phyloP scores from a whole-genome alignment of 805 yeast genomes.

The Zygosaccharomyces lentus region DNA sequence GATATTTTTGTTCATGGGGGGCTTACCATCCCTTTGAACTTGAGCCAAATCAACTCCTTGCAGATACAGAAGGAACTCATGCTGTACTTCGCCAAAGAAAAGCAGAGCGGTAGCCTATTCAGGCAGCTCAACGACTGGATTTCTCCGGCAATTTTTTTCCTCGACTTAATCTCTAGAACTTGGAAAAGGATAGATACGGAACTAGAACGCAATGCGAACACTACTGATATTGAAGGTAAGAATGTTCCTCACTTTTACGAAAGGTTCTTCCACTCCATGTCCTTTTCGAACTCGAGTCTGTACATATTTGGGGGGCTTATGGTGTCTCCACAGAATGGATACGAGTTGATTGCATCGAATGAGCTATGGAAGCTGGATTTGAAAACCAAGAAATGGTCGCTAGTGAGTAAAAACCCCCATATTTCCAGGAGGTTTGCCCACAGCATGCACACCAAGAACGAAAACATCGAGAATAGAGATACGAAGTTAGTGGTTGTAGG shows the following conservation, averaged over 20 bases:
- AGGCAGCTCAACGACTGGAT: slow-evolving; percentile 39
- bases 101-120: slow-evolving; percentile 22
- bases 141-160: slow-evolving; percentile 59
- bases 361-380: slow-evolving; percentile 69
- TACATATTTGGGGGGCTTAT: slow-evolving; percentile 65
- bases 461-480: slow-evolving; percentile 29
- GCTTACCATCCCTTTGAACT: slow-evolving; percentile 50
- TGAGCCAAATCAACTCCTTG: slow-evolving; percentile 39
- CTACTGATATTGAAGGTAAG: slow-evolving; percentile 1
- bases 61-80: slow-evolving; percentile 40
- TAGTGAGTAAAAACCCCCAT: slow-evolving; percentile 41
- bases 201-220: not conserved
- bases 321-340: slow-evolving; percentile 36
- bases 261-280: slow-evolving; percentile 58
- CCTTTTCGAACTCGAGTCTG: slow-evolving; percentile 46
- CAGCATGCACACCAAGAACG: slow-evolving; percentile 39
- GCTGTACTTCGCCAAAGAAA: slow-evolving; percentile 30
- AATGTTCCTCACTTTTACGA: slow-evolving; percentile 14
- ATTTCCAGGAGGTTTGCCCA: slow-evolving; percentile 49
- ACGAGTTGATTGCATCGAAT: slow-evolving; percentile 45
- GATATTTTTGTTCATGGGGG: slow-evolving; percentile 68
- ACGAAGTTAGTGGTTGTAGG: slow-evolving; percentile 34
- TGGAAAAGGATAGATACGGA: slow-evolving; percentile 48
- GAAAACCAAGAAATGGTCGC: slow-evolving; percentile 49
- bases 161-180: slow-evolving; percentile 52